A percentile compares a stretch with the other conserved stretches of the same genome.
phyloP scores from a whole-genome alignment of 768 basidiomycete genomes.

The Fomitopsis serialis region DNA sequence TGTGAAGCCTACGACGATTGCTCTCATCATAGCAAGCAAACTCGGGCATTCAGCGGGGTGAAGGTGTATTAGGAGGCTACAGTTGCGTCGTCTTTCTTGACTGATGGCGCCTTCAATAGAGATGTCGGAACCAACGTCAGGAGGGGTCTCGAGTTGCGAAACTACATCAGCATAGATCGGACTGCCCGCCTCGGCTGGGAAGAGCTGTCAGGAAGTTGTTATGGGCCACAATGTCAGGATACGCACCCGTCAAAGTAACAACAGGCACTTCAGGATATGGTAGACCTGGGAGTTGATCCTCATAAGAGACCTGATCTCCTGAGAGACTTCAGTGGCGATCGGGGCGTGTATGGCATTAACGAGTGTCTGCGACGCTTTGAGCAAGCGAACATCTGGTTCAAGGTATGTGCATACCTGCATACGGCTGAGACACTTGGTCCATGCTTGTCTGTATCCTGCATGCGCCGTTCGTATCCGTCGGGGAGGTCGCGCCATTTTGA shows the following conservation, averaged over 20 bases:
- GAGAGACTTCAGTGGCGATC: constrained; percentile 38
- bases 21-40: constrained; percentile 46
- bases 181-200: constrained; percentile 25
- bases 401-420: constrained; percentile 41
- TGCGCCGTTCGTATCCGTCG: constrained; percentile 32
- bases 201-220: background rate
- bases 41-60: constrained; percentile 55
- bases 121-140: background rate
- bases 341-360: constrained; percentile 44
- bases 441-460: constrained; percentile 50
- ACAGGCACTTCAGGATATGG: constrained; percentile 59
- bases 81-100: constrained; percentile 9
- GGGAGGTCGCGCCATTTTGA: constrained; percentile 9
- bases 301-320: constrained; percentile 40
- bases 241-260: constrained; percentile 49
- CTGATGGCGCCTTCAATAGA: background rate
- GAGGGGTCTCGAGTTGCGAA: background rate
- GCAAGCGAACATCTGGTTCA: background rate
- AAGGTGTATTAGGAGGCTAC: constrained; percentile 37
- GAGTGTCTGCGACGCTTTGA: constrained; percentile 33
- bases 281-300: constrained; percentile 43
- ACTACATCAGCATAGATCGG: constrained; percentile 6
- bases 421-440: constrained; percentile 52
- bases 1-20: constrained; percentile 49
- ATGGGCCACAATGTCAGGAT: background rate